Evolutionary conservation across 1,284 basidiomycete species (phyloP).

Genomic region (Phaffia rhodozyma): DNA sequence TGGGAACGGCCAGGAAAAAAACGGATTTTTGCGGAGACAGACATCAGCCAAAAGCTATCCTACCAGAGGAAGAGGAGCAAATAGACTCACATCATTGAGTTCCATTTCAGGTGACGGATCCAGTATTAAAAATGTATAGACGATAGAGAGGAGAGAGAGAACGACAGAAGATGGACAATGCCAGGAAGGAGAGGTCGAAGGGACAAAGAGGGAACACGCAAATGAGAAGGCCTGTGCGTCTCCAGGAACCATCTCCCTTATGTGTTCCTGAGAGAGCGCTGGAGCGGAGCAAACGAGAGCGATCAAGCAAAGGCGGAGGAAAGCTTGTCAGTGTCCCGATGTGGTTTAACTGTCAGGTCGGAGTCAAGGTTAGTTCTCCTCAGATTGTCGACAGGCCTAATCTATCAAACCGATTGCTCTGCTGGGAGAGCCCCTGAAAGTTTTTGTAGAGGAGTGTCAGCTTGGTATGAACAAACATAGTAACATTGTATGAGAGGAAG

Average conservation of each 20-base stretch:
- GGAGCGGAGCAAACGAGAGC: background rate
- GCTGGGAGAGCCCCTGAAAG: background rate
- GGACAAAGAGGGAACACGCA: no score
- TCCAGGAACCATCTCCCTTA: no score
- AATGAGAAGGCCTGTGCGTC: background rate
- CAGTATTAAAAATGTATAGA: background rate
- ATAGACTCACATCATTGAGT: slow-evolving; percentile 27
- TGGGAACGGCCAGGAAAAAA: background rate
- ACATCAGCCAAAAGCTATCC: slow-evolving; percentile 28
- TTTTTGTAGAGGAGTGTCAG: no score
- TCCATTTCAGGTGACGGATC: slow-evolving; percentile 18
- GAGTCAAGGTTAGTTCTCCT: slow-evolving; percentile 12
- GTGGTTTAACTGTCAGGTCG: no score
- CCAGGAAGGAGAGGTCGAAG: background rate
- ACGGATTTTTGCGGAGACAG: slow-evolving; percentile 25
- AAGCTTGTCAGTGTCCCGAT: background rate
- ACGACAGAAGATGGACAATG: background rate
- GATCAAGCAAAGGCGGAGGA: background rate
- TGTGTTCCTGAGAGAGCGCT: no score
- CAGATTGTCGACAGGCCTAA: slow-evolving; percentile 4
- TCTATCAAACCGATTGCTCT: slow-evolving; percentile 6
- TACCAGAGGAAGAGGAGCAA: no score
- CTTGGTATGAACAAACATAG: no score
- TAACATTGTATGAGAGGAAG: background rate
- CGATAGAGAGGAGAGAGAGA: background rate